These are phyloP conservation scores for Magnolia changhungtana DNA, from an alignment of 164 flowering plant species.

Conservation along the genomic window DNA sequence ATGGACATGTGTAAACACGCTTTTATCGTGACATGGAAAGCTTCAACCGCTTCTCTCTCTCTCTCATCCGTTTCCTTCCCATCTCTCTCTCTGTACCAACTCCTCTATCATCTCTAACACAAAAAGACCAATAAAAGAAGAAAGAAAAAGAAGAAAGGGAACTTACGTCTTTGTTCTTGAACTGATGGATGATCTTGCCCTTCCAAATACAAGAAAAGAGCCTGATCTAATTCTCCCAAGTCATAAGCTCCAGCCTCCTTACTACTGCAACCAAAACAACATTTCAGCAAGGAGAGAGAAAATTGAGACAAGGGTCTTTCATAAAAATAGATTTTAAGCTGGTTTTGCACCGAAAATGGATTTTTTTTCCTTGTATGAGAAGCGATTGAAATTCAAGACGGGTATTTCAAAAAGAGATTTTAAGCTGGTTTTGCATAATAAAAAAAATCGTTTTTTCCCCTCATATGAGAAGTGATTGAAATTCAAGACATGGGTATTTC, in stretches of 20 bases:
- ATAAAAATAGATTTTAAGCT: background rate
- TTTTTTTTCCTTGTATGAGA: background rate
- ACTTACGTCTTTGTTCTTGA: constrained; percentile 65
- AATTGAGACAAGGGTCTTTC: background rate
- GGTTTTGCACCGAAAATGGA: background rate
- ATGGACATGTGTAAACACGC: constrained; percentile 34
- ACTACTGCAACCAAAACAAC: constrained; percentile 32
- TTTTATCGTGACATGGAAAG: constrained; percentile 40
- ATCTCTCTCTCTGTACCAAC: background rate
- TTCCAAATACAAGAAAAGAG: constrained; percentile 84
- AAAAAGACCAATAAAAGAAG: background rate
- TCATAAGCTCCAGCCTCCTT: constrained; percentile 77
- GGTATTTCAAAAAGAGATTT: background rate
- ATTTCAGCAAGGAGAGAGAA: background rate
- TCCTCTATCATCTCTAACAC: background rate
- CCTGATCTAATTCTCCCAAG: constrained; percentile 94
- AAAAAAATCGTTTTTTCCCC: background rate
- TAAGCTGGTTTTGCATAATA: background rate
- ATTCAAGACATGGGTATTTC: background rate
- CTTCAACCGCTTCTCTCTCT: constrained; percentile 16
- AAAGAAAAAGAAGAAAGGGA: background rate
- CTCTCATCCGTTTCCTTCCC: background rate
- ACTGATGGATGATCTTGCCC: constrained; percentile 52
- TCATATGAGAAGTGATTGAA: too few species aligned
- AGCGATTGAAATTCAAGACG: background rate